Base-by-base conservation (phyloP, 176 grass and related monocot genomes). In the Lolium perenne region DNA sequence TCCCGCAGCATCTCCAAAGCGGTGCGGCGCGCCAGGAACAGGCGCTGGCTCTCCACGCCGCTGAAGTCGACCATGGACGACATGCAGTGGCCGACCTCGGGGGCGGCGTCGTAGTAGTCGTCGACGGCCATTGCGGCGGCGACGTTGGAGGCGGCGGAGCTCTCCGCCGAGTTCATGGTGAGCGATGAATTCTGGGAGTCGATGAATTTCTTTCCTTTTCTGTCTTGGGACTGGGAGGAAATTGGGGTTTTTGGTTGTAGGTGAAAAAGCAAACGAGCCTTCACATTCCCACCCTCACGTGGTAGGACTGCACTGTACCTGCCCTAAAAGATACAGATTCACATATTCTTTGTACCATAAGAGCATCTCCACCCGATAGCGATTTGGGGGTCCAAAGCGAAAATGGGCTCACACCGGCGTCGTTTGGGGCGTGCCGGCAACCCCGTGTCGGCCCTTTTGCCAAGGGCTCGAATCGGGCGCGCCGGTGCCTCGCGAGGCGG, bases 21-120 rank as follows among this genome's bases (percentile, higher is more conserved):
- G 47, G 97, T 98, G 21, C 94, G 97, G 32, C 90, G 92, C 78
- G 91, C 97, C 68, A 95, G 90, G 90, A 95, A 98, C 76, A 94
- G 88, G 41, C 94, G 97, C 59, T 88, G 80, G 82, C 90, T 96
- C 86, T 98, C 97, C 63, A 90, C 82, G 78, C 92, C 93, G 21
- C 49, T 58, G 51, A 21, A 56, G 82, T 95, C 97, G 47, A 95
- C 22, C 90, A 98, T 88, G 21, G 92, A 65, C 58, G 81, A 82
- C 14, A 98, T 84, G 90, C 94, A 94, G 53, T 20, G 22, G 50
- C 49, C 14, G 5, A 76, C 32, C 70, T 69, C 80, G 29, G 74
- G 78, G 45, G 48, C 53, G 18, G 5, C 66, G 45, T 82, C 77
- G 22, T 22, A 5, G 67, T 70, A 0, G 38, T 41, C 12, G 70